phyloP scores from a whole-genome alignment of 2,329 filamentous ascomycete genomes.

The Colletotrichum destructivum region DNA sequence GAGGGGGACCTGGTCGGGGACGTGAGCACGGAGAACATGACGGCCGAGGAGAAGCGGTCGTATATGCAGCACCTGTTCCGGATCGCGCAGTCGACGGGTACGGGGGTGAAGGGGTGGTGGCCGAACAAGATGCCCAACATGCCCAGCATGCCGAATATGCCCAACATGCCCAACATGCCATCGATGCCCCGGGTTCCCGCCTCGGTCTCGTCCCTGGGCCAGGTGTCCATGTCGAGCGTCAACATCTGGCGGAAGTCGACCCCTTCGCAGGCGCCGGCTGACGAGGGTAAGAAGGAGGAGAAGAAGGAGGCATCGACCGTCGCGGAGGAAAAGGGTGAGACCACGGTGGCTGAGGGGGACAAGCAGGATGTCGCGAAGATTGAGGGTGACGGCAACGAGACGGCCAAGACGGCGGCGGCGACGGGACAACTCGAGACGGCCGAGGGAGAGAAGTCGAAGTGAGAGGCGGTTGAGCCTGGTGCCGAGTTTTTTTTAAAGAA shows the following conservation, averaged over 20 bases:
- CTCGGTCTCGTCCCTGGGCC: slow-evolving; percentile 49
- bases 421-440: slow-evolving; percentile 3
- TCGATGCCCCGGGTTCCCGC: slow-evolving; percentile 48
- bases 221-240: slow-evolving; percentile 52
- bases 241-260: slow-evolving; percentile 50
- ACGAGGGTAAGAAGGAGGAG: neutral
- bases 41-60: slow-evolving; percentile 54
- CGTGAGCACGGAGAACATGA: slow-evolving; percentile 52
- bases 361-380: neutral
- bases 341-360: neutral
- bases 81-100: slow-evolving; percentile 65
- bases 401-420: neutral
- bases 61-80: slow-evolving; percentile 67
- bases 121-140: slow-evolving; percentile 62
- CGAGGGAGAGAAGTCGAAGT: neutral
- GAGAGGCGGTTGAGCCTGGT: neutral
- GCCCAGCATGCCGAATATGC: slow-evolving; percentile 52
- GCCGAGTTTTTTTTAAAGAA: too few relatives aligned
- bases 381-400: neutral
- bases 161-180: slow-evolving; percentile 51
- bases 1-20: slow-evolving; percentile 52
- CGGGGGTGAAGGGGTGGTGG: slow-evolving; percentile 61
- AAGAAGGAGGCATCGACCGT: neutral
- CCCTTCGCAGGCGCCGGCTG: slow-evolving; percentile 9
- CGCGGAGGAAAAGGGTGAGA: neutral